Evolutionary conservation across 176 grass and related monocot genomes (phyloP).

Genomic region (Hyparrhenia diplandra): DNA sequence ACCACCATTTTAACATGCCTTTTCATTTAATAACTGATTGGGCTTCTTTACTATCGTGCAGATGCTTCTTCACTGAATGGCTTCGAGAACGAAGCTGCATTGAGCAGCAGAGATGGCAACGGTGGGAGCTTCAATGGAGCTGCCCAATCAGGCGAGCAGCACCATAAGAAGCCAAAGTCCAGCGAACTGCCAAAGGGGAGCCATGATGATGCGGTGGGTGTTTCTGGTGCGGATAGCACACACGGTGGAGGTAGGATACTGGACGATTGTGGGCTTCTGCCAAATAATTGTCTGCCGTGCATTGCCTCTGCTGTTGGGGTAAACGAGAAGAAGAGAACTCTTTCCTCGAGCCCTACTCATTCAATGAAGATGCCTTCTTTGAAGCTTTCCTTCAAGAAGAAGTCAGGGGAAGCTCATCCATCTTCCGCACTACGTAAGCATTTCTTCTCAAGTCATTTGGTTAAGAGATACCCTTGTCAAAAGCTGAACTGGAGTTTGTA

Average conservation of each 20-base stretch:
- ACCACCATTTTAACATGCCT: constrained; percentile 29
- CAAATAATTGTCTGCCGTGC: constrained; percentile 84
- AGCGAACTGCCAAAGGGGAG: constrained; percentile 50
- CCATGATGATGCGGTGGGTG: constrained; percentile 42
- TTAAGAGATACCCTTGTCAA: too few species aligned
- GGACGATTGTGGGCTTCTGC: constrained; percentile 74
- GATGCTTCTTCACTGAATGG: constrained; percentile 61
- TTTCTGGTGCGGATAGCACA: constrained; percentile 33
- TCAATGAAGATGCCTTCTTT: constrained; percentile 80
- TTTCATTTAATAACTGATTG: constrained; percentile 38
- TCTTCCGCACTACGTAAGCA: constrained; percentile 66
- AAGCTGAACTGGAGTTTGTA: neutral
- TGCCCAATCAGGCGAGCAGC: constrained; percentile 18
- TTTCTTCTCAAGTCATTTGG: constrained; percentile 3
- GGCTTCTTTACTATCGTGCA: neutral
- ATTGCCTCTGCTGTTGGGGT: constrained; percentile 55
- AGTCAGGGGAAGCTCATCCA: constrained; percentile 63
- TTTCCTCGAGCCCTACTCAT: constrained; percentile 65
- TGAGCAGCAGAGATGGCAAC: constrained; percentile 37
- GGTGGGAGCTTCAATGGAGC: constrained; percentile 35
- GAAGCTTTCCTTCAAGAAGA: constrained; percentile 92
- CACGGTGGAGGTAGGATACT: constrained; percentile 52
- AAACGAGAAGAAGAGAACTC: constrained; percentile 67
- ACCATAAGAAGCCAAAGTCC: constrained; percentile 51
- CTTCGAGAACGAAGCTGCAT: constrained; percentile 44